A percentile compares a stretch with the other conserved stretches of the same genome.
phyloP scores from a whole-genome alignment of 192 early-diverging fungal species.

The Backusella sp. region DNA sequence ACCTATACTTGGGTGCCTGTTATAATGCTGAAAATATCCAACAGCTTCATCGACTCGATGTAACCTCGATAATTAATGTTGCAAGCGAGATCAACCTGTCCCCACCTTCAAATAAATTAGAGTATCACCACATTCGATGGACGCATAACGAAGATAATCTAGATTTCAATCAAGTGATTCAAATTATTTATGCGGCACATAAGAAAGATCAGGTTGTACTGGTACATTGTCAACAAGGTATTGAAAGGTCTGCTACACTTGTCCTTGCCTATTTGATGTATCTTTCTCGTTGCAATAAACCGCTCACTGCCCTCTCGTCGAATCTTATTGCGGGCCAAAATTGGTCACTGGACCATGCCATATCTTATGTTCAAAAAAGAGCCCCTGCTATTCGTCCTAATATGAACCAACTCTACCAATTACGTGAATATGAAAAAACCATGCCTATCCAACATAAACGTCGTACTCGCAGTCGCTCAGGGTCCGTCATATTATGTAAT shows the following conservation, averaged over 20 bases:
- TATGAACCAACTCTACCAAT: constrained; percentile 74
- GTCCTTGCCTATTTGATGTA: constrained; percentile 87
- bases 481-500: not conserved
- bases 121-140: constrained; percentile 66
- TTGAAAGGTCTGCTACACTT: constrained; percentile 82
- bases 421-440: constrained; percentile 63
- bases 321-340: constrained; percentile 58
- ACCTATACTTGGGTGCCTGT: constrained; percentile 64
- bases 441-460: not conserved
- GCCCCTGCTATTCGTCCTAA: constrained; percentile 80
- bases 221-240: constrained; percentile 85
- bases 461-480: not conserved
- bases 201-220: constrained; percentile 60
- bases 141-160: constrained; percentile 71
- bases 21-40: constrained; percentile 54
- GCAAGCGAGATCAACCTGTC: constrained; percentile 60
- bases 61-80: constrained; percentile 68
- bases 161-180: constrained; percentile 63
- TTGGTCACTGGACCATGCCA: constrained; percentile 61
- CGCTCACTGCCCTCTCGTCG: not conserved
- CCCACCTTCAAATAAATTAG: constrained; percentile 24
- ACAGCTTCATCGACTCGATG: constrained; percentile 45
- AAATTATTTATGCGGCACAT: constrained; percentile 61
- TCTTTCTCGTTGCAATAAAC: constrained; percentile 36
- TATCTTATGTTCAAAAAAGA: constrained; percentile 68